Conservation (phyloP, 1,284 basidiomycete species). For the Hypsizygus ulmarius region DNA sequence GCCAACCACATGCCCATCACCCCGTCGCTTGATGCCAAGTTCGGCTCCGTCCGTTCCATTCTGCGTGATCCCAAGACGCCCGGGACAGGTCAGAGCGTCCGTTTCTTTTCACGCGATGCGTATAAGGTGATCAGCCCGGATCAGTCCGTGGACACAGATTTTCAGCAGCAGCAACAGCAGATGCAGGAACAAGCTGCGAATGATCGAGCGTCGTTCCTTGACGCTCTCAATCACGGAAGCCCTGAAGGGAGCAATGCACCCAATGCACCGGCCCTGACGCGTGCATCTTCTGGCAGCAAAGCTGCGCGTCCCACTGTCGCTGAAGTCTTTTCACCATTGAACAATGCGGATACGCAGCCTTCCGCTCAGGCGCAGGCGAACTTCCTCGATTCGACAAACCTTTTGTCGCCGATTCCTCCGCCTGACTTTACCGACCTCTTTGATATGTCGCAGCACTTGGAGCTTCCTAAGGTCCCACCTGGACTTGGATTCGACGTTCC, state of each 20-base stretch:
- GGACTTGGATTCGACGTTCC: slow-evolving; percentile 41
- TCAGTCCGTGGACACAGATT: slow-evolving; percentile 47
- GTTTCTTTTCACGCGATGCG: slow-evolving; percentile 69
- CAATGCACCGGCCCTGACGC: slow-evolving; percentile 25
- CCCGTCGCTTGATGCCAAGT: slow-evolving; percentile 30
- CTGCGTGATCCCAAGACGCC: slow-evolving; percentile 67
- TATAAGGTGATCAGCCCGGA: slow-evolving; percentile 64
- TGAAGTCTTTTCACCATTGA: slow-evolving; percentile 42
- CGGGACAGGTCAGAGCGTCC: slow-evolving; percentile 70
- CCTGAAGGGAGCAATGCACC: slow-evolving; percentile 23
- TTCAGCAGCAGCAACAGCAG: slow-evolving; percentile 25
- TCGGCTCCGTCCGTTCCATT: slow-evolving; percentile 62
- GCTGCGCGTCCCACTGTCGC: slow-evolving; percentile 35
- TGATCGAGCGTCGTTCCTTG: slow-evolving; percentile 31
- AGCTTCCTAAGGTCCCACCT: slow-evolving; percentile 46
- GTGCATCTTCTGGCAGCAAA: slow-evolving; percentile 30
- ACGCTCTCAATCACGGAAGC: slow-evolving; percentile 34
- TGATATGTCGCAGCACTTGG: slow-evolving; percentile 48
- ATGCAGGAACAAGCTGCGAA: slow-evolving; percentile 22
- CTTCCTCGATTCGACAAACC: slow-evolving; percentile 26
- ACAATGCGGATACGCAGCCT: slow-evolving; percentile 14
- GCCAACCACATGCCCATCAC: slow-evolving; percentile 20
- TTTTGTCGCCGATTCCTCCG: slow-evolving; percentile 24
- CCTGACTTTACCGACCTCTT: slow-evolving; percentile 48
- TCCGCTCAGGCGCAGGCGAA: slow-evolving; percentile 16